Evolutionary conservation across 148 eudicot genomes (phyloP), one percentile per base, ranked within the genome.

Genomic region (Camellia sinensis): DNA sequence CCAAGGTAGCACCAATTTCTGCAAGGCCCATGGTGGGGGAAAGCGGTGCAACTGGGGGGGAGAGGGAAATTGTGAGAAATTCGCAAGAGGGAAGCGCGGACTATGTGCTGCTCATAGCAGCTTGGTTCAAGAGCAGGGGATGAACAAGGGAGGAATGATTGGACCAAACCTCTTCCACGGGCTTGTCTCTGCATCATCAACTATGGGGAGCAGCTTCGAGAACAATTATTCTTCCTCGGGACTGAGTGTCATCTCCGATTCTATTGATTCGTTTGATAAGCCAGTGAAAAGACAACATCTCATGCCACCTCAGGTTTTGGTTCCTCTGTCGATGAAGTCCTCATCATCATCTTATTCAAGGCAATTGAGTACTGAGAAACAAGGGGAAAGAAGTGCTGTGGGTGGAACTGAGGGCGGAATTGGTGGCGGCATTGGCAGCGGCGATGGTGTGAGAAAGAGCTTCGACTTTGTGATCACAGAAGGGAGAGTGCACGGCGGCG

Each of bases 21-120:
- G 99, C 76, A 93, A 93, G 81, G 98, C 98, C 7, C 99, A 96
- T 14, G 99, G 99, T 3, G 99, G 99, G 21, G 99, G 99, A 15
- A 96, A 96, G 83, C 83, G 99, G 64, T 96, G 99, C 75, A 80
- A 60, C 52, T 96, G 95, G 95, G 87, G 86, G 0, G 87, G 86
- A 0, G 89, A 84, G 4, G 92, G 92, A n/a, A 90, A 90, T 69
- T 96, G 99, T 11, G 97, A 92, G 86, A 96, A 96, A 78, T 96
- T 96, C 52, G 97, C 99, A 0, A 81, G 99, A 73, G 99, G 99
- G n/a, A 92, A 83, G 85, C 90, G 92, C 29, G 99, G 99, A 44
- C 78, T 96, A 18, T 96, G 99, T 80, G 99, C 98, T 1, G 93
- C 98, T 4, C 99, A 96, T 60, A 78, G 86, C 77, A 93, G 88